Evolutionary conservation across 2,329 filamentous ascomycete species (phyloP).

Genomic region (Apiospora phragmitis): DNA sequence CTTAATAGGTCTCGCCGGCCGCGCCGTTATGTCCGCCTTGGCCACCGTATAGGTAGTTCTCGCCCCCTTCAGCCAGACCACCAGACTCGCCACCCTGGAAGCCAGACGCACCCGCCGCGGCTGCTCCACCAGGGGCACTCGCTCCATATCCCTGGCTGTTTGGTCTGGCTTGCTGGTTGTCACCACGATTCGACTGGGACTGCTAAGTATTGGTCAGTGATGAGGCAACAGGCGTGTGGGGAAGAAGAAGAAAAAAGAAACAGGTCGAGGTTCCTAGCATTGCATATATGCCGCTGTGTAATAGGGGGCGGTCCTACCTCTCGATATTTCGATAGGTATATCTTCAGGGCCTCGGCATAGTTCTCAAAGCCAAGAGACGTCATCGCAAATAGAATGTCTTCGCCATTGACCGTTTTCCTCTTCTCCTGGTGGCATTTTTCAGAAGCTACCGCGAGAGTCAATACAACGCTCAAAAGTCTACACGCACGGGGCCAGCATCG

Average conservation of each 20-base stretch:
- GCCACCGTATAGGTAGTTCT: constrained; percentile 51
- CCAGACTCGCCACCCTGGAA: constrained; percentile 46
- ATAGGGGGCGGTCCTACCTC: constrained; percentile 63
- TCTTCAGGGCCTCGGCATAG: constrained; percentile 96
- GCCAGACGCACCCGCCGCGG: constrained; percentile 41
- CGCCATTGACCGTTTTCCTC: constrained; percentile 97
- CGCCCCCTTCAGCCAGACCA: constrained; percentile 44
- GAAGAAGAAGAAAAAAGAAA: constrained; percentile 12
- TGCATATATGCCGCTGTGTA: not conserved
- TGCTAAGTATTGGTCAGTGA: constrained; percentile 49
- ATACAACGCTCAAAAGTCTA: constrained; percentile 22
- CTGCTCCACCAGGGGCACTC: constrained; percentile 38
- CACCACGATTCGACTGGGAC: constrained; percentile 77
- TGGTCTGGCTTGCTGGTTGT: constrained; percentile 51
- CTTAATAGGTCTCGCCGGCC: constrained; percentile 54
- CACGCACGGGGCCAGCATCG: constrained; percentile 11
- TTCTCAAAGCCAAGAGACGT: constrained; percentile 98
- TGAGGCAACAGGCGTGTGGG: constrained; percentile 9
- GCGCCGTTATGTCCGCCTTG: constrained; percentile 61
- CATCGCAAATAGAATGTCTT: constrained; percentile 99
- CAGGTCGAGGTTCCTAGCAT: constrained; percentile 15
- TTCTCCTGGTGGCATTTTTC: constrained; percentile 99
- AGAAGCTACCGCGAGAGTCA: constrained; percentile 67
- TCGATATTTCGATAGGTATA: constrained; percentile 95
- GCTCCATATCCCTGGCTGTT: constrained; percentile 54